Evolutionary conservation across 1,284 basidiomycete species (phyloP).

Genomic region (Dichomitus squalens): DNA sequence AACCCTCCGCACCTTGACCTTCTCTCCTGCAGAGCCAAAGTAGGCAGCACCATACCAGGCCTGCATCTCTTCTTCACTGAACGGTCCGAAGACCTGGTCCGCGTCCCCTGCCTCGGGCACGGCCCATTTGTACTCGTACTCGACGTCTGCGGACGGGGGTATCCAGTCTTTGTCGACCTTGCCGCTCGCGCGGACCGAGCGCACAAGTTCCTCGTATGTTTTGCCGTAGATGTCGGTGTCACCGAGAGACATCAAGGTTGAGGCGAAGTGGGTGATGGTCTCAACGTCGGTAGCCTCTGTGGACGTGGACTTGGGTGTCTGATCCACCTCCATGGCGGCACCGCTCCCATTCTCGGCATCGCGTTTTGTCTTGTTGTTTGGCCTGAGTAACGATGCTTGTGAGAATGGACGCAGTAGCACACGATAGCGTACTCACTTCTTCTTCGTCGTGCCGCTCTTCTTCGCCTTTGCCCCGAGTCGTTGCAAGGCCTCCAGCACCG

Average conservation of each 20-base stretch:
- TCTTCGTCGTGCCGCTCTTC: slow-evolving; percentile 47
- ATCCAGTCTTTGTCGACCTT: slow-evolving; percentile 69
- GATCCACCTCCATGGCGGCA: slow-evolving; percentile 52
- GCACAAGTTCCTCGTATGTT: slow-evolving; percentile 82
- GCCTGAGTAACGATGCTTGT: slow-evolving; percentile 16
- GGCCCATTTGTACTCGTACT: slow-evolving; percentile 82
- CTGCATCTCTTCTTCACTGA: slow-evolving; percentile 72
- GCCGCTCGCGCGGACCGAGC: slow-evolving; percentile 70
- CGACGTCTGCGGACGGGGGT: slow-evolving; percentile 74
- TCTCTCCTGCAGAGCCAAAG: slow-evolving; percentile 74
- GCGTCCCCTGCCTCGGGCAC: slow-evolving; percentile 47
- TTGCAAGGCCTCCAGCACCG: slow-evolving; percentile 88
- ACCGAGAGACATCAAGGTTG: slow-evolving; percentile 79
- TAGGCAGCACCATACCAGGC: slow-evolving; percentile 77
- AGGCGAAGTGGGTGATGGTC: slow-evolving; percentile 79
- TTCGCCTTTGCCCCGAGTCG: slow-evolving; percentile 79
- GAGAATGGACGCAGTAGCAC: neutral
- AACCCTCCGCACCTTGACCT: slow-evolving; percentile 64
- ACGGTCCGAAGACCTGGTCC: slow-evolving; percentile 73
- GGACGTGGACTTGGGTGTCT: slow-evolving; percentile 31
- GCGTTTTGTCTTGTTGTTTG: slow-evolving; percentile 40
- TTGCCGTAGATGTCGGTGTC: slow-evolving; percentile 83
- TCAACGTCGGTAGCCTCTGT: slow-evolving; percentile 60
- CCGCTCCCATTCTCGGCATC: slow-evolving; percentile 25
- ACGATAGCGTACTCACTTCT: slow-evolving; percentile 28